Percentiles rank a stretch among this genome's conserved stretches.
Evolutionary conservation across 1,284 basidiomycete genomes (phyloP).

Genomic region (Austroboletus novae-zelandiae): DNA sequence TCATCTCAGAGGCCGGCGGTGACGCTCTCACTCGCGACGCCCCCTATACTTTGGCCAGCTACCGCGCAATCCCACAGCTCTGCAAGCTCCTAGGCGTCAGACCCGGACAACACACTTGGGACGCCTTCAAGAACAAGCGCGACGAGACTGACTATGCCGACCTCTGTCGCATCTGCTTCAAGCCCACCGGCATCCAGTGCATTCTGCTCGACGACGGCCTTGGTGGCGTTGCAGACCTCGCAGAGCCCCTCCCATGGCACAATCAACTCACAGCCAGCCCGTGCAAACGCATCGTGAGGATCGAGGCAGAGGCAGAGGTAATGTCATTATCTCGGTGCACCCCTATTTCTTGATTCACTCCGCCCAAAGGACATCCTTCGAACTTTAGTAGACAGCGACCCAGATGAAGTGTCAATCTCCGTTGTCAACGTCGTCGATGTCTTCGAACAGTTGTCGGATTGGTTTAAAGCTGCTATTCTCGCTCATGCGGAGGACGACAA

Average conservation of each 20-base stretch:
- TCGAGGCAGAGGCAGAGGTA: constrained; percentile 69
- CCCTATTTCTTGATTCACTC: constrained; percentile 6
- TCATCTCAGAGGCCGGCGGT: constrained; percentile 63
- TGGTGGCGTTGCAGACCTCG: constrained; percentile 43
- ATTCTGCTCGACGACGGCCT: constrained; percentile 73
- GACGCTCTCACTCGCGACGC: constrained; percentile 51
- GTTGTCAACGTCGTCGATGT: constrained; percentile 22
- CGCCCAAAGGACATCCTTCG: constrained; percentile 35
- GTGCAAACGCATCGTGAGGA: constrained; percentile 60
- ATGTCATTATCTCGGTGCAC: constrained; percentile 6
- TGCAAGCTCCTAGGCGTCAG: constrained; percentile 44
- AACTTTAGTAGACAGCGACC: constrained; percentile 21
- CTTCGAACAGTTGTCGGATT: constrained; percentile 34
- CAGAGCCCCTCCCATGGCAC: constrained; percentile 58
- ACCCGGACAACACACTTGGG: constrained; percentile 49
- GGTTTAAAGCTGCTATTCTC: constrained; percentile 35
- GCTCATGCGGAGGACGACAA: constrained; percentile 39
- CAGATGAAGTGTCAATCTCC: constrained; percentile 12
- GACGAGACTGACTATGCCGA: constrained; percentile 46
- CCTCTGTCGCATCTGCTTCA: constrained; percentile 55
- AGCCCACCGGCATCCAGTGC: constrained; percentile 54
- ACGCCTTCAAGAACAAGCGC: constrained; percentile 50
- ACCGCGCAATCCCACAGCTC: constrained; percentile 56
- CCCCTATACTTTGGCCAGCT: constrained; percentile 53
- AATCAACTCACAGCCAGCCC: constrained; percentile 51